Evolutionary conservation across 2,329 filamentous ascomycete species (phyloP), one percentile per base, ranked within the genome.

Genomic region (Didymella exigua): DNA sequence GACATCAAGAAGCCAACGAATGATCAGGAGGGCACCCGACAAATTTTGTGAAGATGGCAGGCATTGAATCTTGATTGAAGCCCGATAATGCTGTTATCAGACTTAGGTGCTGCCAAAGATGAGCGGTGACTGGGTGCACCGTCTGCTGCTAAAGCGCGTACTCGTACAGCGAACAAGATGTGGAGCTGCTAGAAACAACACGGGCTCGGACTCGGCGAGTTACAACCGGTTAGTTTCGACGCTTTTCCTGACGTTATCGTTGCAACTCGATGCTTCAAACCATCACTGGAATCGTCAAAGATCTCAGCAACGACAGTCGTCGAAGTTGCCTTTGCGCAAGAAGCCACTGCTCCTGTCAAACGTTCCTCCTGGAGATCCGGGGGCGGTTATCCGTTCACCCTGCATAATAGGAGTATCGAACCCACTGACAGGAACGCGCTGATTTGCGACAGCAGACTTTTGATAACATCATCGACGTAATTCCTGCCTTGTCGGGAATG

Each of bases 341-440:
- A 36, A 55, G 41, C 51, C 37, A 23, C 27, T 26, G 23, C 21
- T 33, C 29, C 50, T 50, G 36, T 55, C 46, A 41, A 55, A 50
- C 5, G 19, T 19, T 46, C 41, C 29, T 42, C 23, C 10, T 55
- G 46, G 41, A 42, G 24, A 55, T 55, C 52, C 52, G 52, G 52
- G 51, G 46, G 42, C 46, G 52, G 42, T 55, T 55, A 24, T 55
- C 42, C 46, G 52, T 45, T 47, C 46, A 31, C 52, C 52, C 52
- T 50, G 52, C 52, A 55, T 43, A 27, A 46, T 19, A 46, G 5
- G 41, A 31, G 23, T 29, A 24, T 46, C 27, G 23, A 23, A 27
- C 31, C 41, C 46, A 50, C 46, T 27, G 26, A 21, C 21, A 34
- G 30, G 24, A 34, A 47, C 46, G 52, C 24, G 42, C 36, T 44